A percentile compares a stretch with the other conserved stretches of the same genome.
Conservation (phyloP, 164 flowering plant species). For the Houttuynia cordata region DNA sequence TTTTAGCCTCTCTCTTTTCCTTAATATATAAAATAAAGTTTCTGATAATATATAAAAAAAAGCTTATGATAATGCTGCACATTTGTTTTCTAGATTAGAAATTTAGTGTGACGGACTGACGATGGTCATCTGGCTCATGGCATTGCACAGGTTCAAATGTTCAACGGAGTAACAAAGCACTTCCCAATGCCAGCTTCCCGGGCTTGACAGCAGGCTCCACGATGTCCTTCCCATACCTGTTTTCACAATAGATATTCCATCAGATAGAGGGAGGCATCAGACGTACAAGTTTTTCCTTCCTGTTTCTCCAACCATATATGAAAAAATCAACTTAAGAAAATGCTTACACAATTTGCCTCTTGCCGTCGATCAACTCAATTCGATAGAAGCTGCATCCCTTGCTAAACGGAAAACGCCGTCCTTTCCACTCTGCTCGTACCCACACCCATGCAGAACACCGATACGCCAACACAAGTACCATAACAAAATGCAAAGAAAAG, state of each 20-base stretch:
- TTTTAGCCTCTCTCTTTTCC: too few species aligned
- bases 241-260: too few species aligned
- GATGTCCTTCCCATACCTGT: slow-evolving; percentile 67
- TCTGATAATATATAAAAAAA: too few species aligned
- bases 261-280: too few species aligned
- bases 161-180: slow-evolving; percentile 2
- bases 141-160: background rate
- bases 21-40: too few species aligned
- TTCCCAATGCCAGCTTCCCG: slow-evolving; percentile 76
- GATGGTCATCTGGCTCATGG: background rate
- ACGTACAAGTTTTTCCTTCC: too few species aligned
- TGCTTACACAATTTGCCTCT: slow-evolving; percentile 69
- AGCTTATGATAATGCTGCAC: too few species aligned
- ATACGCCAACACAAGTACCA: background rate
- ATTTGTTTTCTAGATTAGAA: background rate
- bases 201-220: slow-evolving; percentile 85
- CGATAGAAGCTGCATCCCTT: slow-evolving; percentile 95
- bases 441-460: background rate
- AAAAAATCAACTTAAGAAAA: background rate
- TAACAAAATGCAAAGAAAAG: background rate
- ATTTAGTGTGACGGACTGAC: background rate
- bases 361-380: slow-evolving; percentile 47
- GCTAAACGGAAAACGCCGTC: slow-evolving; percentile 82
- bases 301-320: too few species aligned
- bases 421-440: slow-evolving; percentile 62